Evolutionary conservation across 1,284 basidiomycete species (phyloP), one percentile per base, ranked within the genome.

Genomic region (Moesziomyces sp.): DNA sequence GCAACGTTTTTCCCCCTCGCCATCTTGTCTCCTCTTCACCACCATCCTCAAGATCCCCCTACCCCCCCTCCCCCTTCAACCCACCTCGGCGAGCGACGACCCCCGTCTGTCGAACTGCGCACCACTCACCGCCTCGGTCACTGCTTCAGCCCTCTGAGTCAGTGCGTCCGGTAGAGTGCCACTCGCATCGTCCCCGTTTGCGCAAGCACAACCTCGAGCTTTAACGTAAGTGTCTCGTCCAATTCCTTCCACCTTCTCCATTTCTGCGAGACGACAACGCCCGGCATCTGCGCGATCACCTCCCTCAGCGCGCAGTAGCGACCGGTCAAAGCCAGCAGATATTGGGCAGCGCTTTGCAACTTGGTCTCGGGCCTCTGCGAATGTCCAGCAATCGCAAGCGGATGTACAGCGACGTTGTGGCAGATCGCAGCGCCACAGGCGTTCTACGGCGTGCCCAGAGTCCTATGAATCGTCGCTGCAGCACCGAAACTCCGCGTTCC

Each of bases 1-100:
- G 49, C 52, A 46, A 42, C 49, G 45, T 13, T 19, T 48, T 45
- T 51, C 6, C 46, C 46, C 50, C 21, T 30, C 35, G 47, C 28
- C 30, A 48, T 52, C 44, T 46, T 53, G 30, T 56, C 59, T 54
- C 56, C 46, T 52, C 52, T 48, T 46, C 68, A 70, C 57, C 58
- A 69, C 44, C 68, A 65, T 65, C 68, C 54, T 71, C 68, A 71
- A 71, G 58, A 55, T 43, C 50, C 44, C 28, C 43, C 26, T 21
- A 21, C 19, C 43, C 51, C 52, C 55, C 52, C 48, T 30, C 13
- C 19, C 38, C 38, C 55, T 3, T 45, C 51, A 13, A 48, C 19
- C 21, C 43, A 51, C 42, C 55, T 51, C 48, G 30, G 52, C 58
- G 46, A 69, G 18, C 52, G 66, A 63, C 60, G 45, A 69, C 52